Conservation (phyloP, 306 rosid species). For the Hippophae tibetana region DNA sequence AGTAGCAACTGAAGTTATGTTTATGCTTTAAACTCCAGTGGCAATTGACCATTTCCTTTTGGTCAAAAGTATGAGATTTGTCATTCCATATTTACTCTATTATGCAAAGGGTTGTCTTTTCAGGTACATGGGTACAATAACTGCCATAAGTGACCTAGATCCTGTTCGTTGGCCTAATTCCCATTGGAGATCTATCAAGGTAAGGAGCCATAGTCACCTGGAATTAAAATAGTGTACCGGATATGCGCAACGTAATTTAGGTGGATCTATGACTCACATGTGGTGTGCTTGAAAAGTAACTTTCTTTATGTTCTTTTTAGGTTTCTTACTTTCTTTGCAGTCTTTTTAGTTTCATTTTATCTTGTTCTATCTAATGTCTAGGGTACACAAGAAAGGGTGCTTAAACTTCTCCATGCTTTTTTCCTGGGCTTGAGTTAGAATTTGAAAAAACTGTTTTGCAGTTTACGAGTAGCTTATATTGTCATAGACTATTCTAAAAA, state of each 20-base stretch:
- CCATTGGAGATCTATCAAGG: slow-evolving; percentile 91
- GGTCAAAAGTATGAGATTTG: background rate
- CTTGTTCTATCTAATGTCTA: too few relatives aligned
- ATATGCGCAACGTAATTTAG: slow-evolving; percentile 1
- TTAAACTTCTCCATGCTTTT: too few relatives aligned
- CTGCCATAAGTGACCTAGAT: slow-evolving; percentile 77
- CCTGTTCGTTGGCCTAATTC: slow-evolving; percentile 81
- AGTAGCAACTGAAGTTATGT: too few relatives aligned
- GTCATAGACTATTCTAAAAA: too few relatives aligned
- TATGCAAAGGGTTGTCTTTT: slow-evolving; percentile 8
- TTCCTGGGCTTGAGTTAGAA: too few relatives aligned
- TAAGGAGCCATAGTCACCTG: slow-evolving; percentile 10
- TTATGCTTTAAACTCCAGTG: background rate
- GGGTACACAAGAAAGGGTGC: too few relatives aligned
- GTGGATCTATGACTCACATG: background rate
- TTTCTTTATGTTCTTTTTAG: background rate
- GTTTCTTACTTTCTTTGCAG: background rate
- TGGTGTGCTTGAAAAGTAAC: background rate
- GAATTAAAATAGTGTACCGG: background rate
- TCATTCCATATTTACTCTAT: background rate
- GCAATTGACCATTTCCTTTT: background rate
- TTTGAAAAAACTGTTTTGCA: too few relatives aligned
- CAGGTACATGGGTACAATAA: slow-evolving; percentile 92
- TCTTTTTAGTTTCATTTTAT: too few relatives aligned
- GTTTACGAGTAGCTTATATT: too few relatives aligned